These are phyloP conservation scores for Hericium erinaceus DNA, from an alignment of 768 basidiomycete species.

Conservation along the genomic window DNA sequence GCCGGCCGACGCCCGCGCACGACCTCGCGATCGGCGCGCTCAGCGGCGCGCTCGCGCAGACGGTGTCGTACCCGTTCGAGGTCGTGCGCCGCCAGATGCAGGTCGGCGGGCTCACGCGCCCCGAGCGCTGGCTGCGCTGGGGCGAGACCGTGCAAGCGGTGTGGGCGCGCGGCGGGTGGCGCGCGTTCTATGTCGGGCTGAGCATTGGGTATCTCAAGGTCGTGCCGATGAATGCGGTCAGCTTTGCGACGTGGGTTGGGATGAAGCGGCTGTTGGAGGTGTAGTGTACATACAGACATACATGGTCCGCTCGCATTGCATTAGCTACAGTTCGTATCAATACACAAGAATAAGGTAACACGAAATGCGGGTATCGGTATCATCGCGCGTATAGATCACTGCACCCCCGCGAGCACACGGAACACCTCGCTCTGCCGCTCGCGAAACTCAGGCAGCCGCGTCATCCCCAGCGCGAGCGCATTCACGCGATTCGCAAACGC, in stretches of 20 bases:
- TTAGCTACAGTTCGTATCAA: neutral
- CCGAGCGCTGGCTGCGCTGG: slow-evolving; percentile 72
- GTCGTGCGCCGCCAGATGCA: slow-evolving; percentile 90
- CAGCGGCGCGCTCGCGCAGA: slow-evolving; percentile 80
- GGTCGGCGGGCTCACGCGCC: slow-evolving; percentile 76
- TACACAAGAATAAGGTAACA: neutral
- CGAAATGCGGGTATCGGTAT: neutral
- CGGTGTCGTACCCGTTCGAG: slow-evolving; percentile 91
- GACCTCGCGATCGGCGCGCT: slow-evolving; percentile 81
- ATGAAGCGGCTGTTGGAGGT: slow-evolving; percentile 43
- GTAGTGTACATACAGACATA: slow-evolving; percentile 15
- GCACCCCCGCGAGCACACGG: slow-evolving; percentile 45
- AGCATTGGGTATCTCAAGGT: slow-evolving; percentile 91
- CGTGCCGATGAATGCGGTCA: slow-evolving; percentile 92
- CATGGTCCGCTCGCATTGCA: neutral
- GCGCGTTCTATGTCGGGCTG: slow-evolving; percentile 88
- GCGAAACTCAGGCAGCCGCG: slow-evolving; percentile 58
- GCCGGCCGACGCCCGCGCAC: slow-evolving; percentile 27
- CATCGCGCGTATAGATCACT: neutral
- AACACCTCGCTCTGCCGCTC: slow-evolving; percentile 67
- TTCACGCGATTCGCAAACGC: slow-evolving; percentile 74
- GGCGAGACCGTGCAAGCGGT: slow-evolving; percentile 66
- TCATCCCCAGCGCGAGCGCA: slow-evolving; percentile 62
- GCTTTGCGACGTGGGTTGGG: slow-evolving; percentile 85
- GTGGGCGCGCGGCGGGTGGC: slow-evolving; percentile 61